These are phyloP conservation scores for Saturnispora silvae DNA, from an alignment of 805 yeast genomes.

Conservation along the genomic window DNA sequence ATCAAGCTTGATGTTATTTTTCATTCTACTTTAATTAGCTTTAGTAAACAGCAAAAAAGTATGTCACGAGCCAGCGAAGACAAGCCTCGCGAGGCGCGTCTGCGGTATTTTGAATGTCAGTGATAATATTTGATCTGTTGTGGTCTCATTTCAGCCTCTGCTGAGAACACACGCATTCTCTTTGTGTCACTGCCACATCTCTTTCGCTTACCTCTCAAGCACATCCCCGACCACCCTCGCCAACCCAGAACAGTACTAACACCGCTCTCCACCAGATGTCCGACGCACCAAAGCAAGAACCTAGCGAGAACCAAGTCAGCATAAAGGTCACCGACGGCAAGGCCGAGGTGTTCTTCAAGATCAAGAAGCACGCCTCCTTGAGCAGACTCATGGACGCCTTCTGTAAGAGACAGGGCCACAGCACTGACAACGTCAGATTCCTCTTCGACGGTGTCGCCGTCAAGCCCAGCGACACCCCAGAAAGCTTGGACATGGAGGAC, in stretches of 20 bases:
- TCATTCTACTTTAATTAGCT: too few relatives aligned
- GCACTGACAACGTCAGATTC: conserved; percentile 71
- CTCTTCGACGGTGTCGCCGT: conserved; percentile 90
- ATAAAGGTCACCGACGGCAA: conserved; percentile 89
- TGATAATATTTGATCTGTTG: too few relatives aligned
- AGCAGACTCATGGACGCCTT: conserved; percentile 95
- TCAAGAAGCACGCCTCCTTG: conserved; percentile 84
- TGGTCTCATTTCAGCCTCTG: too few relatives aligned
- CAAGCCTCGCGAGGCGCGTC: too few relatives aligned
- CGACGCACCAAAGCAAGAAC: conserved; percentile 42
- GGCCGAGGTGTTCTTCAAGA: conserved; percentile 91
- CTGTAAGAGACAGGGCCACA: conserved; percentile 95
- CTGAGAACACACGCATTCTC: too few relatives aligned
- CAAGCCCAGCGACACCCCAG: conserved; percentile 83
- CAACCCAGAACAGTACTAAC: conserved; percentile 1
- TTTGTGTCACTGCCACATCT: too few relatives aligned
- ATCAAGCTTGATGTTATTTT: too few relatives aligned
- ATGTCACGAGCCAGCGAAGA: too few relatives aligned
- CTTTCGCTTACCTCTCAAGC: not conserved
- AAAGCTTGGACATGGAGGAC: conserved; percentile 84
- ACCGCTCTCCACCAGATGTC: conserved; percentile 19
- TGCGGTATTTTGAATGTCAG: too few relatives aligned
- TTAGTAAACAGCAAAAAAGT: too few relatives aligned
- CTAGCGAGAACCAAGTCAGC: conserved; percentile 54
- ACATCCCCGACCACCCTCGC: not conserved